Base-by-base conservation (phyloP, 2,329 filamentous ascomycete genomes). In the Penicillium hesseltinei region DNA sequence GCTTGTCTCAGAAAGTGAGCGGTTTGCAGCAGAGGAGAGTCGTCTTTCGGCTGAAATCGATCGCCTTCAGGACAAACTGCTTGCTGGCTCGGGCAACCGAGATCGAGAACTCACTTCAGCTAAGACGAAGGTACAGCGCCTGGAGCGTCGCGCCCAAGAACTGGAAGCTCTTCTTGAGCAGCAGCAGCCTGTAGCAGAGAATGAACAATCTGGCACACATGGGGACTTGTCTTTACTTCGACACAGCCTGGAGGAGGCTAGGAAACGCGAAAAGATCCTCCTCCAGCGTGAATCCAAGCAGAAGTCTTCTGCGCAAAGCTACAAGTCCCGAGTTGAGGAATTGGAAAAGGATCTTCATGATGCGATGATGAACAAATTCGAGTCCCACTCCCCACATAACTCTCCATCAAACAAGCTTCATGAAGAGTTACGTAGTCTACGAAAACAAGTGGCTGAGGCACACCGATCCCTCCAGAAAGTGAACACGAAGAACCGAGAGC, bases 271-370 rank as follows among this genome's bases (percentile, higher is more conserved):
- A 63, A 81, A 83, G 17, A 82, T 85, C 19, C 81, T 86, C 51
- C 73, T 88, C 31, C 84, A 89, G 64, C 84, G 85, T n/a, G 88
- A 90, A 66, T 77, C 81, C 10, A 73, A 82, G 7, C 84, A 88
- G 62, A 88, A 86, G 63, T 83, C 88, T 31, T 75, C 78, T 2
- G 79, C 88, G 57, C 86, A 87, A 58, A 77, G 79, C 21, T 81
- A 89, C 57, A 89, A 88, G 70, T 81, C 82, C 47, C 83, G 87
- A 56, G 81, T 91, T 48, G 78, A 82, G 2, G 84, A 89, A 36
- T 80, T 91, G 17, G 88, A 91, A 69, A 82, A 82, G 40, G 84
- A 88, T 57, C 78, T 88, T 5, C 86, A 89, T 62, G 85, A 91
- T 57, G 80, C 83, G 6, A 73, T 78, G 51, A 76, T 80, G 57